Conservation (phyloP, 2,329 filamentous ascomycete species). For the Penicillium occitanis region DNA sequence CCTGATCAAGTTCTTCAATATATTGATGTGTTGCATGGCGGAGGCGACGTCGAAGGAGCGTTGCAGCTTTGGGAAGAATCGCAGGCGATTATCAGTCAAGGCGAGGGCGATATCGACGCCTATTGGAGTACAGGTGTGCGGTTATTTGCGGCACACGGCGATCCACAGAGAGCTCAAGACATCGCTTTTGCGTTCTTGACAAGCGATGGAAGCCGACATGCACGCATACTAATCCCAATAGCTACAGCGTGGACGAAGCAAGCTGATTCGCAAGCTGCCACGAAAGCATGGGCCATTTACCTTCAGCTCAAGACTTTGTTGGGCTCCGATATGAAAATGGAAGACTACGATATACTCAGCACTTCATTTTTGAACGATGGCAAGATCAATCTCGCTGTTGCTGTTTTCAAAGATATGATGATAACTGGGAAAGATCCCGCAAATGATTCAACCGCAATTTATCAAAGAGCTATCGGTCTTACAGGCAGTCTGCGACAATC, state of each 20-base stretch:
- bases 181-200: constrained; percentile 48
- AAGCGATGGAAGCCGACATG: constrained; percentile 42
- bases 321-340: constrained; percentile 61
- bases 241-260: constrained; percentile 65
- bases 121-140: constrained; percentile 53
- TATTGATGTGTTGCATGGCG: constrained; percentile 66
- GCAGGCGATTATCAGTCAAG: constrained; percentile 53
- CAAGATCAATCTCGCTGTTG: constrained; percentile 66
- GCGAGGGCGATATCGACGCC: constrained; percentile 39
- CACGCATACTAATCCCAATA: constrained; percentile 58
- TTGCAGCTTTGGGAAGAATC: constrained; percentile 64
- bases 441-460: constrained; percentile 49
- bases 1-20: constrained; percentile 63
- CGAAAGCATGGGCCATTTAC: constrained; percentile 68
- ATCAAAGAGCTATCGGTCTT: constrained; percentile 41
- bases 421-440: constrained; percentile 53
- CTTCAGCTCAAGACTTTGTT: constrained; percentile 62
- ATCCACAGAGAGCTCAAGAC: constrained; percentile 50
- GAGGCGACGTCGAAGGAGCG: constrained; percentile 60
- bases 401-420: constrained; percentile 89
- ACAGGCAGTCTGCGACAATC: constrained; percentile 43
- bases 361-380: constrained; percentile 68
- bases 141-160: constrained; percentile 50
- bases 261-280: constrained; percentile 49
- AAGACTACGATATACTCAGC: constrained; percentile 74